Percentiles rank a stretch among this genome's conserved stretches.
Evolutionary conservation across 1,284 basidiomycete species (phyloP).

Genomic region (Puccinia triticina): DNA sequence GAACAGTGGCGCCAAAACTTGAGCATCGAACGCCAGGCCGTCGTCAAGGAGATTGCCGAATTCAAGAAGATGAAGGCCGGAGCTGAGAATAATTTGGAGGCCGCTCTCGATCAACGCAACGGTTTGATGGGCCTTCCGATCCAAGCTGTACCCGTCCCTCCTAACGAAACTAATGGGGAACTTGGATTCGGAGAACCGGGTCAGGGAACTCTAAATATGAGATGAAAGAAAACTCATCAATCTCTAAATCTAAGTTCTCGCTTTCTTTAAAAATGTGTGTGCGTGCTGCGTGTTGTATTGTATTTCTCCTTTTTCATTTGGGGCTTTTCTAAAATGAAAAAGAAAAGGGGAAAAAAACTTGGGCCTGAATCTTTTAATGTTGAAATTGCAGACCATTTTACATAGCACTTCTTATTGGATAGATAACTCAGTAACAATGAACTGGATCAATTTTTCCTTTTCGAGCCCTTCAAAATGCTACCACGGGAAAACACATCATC

Average conservation of each 20-base stretch:
- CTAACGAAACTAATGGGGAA: constrained; percentile 12
- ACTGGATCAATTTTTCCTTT: too few species aligned
- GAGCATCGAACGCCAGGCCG: constrained; percentile 55
- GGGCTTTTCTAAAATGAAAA: constrained; percentile 3
- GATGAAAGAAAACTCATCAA: constrained; percentile 2
- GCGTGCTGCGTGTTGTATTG: constrained; percentile 20
- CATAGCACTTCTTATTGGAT: not conserved
- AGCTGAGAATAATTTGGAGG: constrained; percentile 1
- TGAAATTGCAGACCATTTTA: not conserved
- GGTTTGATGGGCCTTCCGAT: constrained; percentile 13
- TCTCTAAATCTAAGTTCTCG: not conserved
- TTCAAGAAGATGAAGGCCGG: constrained; percentile 36
- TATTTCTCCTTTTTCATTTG: not conserved
- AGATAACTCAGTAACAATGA: not conserved
- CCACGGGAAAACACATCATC: too few species aligned
- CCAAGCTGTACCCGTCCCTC: constrained; percentile 27
- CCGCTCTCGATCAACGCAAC: not conserved
- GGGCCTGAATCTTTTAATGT: not conserved
- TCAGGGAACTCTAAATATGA: constrained; percentile 27
- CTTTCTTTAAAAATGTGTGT: not conserved
- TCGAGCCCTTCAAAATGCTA: too few species aligned
- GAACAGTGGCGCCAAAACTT: constrained; percentile 64
- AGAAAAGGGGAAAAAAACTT: not conserved
- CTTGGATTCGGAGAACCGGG: constrained; percentile 20
- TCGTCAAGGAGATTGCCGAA: constrained; percentile 54